Base-by-base conservation (phyloP, 176 grass and related monocot species). In the Bothriochloa decipiens region DNA sequence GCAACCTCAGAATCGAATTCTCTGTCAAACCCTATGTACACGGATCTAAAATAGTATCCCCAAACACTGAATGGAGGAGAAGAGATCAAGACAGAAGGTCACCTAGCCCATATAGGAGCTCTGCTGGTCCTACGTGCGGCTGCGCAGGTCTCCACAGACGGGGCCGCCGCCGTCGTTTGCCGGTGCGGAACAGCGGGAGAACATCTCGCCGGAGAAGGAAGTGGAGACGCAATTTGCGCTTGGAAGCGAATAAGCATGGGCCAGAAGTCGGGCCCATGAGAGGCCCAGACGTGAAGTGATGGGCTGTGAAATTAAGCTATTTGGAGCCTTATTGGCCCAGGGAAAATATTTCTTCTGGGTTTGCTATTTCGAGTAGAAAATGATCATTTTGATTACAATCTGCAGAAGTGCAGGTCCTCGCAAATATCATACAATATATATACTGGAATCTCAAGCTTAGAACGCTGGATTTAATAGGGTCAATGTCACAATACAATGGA, bases 131-230 rank as follows among this genome's bases (percentile, higher is more conserved):
- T 35, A 26, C 28, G 29, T 8, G 86, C 22, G 22, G 63, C 37
- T 67, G 63, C 72, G 18, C 62, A 2, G 77, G 26, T 47, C 1
- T 33, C 45, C 72, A 50, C 65, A 70, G 65, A 3, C 28, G 28
- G 64, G 18, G 20, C 58, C 75, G 68, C 20, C 81, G 69, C 68
- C n/a, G n/a, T n/a, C 33, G 33, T 4, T 80, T 60, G 68, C 61
- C 76, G 87, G 57, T 50, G 67, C 23, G 32, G 45, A 18, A 25
- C 64, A 18, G 27, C 64, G 16, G 32, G 16, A 68, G 65, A 1
- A 37, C 29, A 18, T 18, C 29, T 32, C 65, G 65, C 33, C 29
- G 58, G 41, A 1, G n/a, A 60, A 55, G 25, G 61, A 62, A 83
- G 49, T 15, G 20, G 69, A 26, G 46, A 52, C 47, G 49, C 49